Percentiles rank a stretch among this genome's conserved stretches.
Evolutionary conservation across 148 eudicot species (phyloP).

Genomic region (Cornus kousa): DNA sequence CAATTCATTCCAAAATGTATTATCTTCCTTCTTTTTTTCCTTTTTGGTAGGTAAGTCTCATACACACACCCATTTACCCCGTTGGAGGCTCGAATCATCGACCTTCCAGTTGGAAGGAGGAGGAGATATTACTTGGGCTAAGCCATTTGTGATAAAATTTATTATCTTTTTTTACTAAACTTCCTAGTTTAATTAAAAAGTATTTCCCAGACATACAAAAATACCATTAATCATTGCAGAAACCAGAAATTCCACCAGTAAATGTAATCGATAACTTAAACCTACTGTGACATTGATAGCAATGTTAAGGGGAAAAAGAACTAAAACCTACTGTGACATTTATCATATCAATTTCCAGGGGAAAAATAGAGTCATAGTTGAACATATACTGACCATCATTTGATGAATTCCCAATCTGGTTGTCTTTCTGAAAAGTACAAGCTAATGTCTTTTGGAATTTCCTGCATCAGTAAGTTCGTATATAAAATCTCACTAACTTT

Average conservation of each 20-base stretch:
- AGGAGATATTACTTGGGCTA: too few relatives aligned
- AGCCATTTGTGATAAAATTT: too few relatives aligned
- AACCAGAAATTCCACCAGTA: not conserved
- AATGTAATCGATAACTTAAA: not conserved
- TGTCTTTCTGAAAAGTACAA: slow-evolving; percentile 19
- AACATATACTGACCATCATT: slow-evolving; percentile 32
- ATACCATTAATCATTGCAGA: not conserved
- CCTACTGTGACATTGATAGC: not conserved
- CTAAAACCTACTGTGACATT: not conserved
- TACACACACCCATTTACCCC: too few relatives aligned
- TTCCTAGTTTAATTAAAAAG: not conserved
- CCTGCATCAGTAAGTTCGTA: slow-evolving; percentile 45
- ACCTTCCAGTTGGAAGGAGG: too few relatives aligned
- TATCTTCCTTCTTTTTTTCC: too few relatives aligned
- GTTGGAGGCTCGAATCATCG: too few relatives aligned
- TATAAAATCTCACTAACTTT: not conserved
- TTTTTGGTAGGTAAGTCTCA: too few relatives aligned
- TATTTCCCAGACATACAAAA: not conserved
- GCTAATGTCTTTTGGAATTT: slow-evolving; percentile 39
- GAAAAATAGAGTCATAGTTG: too few relatives aligned
- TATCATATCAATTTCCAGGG: not conserved
- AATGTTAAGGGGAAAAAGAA: not conserved
- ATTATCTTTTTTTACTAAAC: too few relatives aligned
- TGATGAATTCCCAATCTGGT: slow-evolving; percentile 29
- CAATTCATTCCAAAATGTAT: not conserved